phyloP scores from a whole-genome alignment of 75 land plant genomes.

The Gnetum montanum region DNA sequence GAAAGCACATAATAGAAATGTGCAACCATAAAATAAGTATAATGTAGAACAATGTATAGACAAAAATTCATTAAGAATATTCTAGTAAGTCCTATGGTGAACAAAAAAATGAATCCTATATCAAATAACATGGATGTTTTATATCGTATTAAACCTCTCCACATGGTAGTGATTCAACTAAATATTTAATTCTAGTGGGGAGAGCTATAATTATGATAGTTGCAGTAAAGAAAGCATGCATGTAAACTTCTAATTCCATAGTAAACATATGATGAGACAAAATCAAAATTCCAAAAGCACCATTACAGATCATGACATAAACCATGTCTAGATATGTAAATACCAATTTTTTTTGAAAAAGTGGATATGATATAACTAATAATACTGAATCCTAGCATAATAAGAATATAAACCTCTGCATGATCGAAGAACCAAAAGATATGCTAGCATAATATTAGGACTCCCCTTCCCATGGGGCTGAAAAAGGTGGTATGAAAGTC shows the following conservation, averaged over 20 bases:
- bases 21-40: no score
- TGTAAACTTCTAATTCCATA: slow-evolving; percentile 19
- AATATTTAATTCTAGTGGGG: slow-evolving; percentile 21
- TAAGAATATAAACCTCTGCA: no score
- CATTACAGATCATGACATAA: slow-evolving; percentile 21
- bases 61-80: no score
- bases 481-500: slow-evolving; percentile 15
- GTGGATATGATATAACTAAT: no score
- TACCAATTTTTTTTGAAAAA: no score
- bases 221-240: slow-evolving; percentile 24
- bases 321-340: slow-evolving; percentile 25
- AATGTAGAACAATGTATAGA: no score
- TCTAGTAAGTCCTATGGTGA: no score
- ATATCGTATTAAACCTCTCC: not conserved
- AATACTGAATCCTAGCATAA: no score
- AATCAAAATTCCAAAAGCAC: slow-evolving; percentile 19
- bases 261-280: slow-evolving; percentile 31
- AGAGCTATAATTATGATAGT: slow-evolving; percentile 22
- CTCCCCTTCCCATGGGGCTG: slow-evolving; percentile 2
- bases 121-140: no score
- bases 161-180: slow-evolving; percentile 20
- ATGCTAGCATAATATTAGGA: not conserved
- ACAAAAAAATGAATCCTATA: no score
- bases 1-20: no score
- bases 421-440: no score